These are phyloP conservation scores for Nyctanthes arbortristis DNA, from an alignment of 257 asterid species.

Conservation along the genomic window DNA sequence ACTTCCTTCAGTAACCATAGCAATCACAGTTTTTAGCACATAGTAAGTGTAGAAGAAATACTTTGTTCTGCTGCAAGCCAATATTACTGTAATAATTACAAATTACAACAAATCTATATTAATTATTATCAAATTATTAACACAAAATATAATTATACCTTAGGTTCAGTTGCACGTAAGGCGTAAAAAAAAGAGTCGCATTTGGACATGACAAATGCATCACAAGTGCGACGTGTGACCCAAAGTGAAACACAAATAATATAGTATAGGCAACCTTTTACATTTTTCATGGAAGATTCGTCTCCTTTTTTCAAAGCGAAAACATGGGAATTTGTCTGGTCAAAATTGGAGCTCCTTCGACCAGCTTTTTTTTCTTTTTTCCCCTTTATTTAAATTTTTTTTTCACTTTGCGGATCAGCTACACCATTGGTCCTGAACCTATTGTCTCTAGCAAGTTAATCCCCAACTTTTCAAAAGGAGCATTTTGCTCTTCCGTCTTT, in stretches of 20 bases:
- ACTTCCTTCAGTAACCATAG: slow-evolving; percentile 50
- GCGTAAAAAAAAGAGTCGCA: no score
- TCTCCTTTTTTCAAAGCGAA: background rate
- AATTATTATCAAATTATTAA: no score
- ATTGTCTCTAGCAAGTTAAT: background rate
- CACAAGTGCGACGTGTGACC: no score
- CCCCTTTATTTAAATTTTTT: no score
- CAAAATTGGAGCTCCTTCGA: background rate
- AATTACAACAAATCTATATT: no score
- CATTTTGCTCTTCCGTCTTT: background rate
- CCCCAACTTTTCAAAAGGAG: no score
- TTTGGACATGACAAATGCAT: no score
- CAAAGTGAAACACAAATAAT: no score
- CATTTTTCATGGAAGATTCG: background rate
- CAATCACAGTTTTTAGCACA: slow-evolving; percentile 35
- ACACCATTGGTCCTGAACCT: background rate
- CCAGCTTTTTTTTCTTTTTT: background rate
- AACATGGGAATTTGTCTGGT: background rate
- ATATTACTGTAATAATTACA: slow-evolving; percentile 35
- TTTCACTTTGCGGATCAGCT: no score
- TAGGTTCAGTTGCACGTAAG: no score
- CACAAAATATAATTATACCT: no score
- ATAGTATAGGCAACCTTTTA: no score
- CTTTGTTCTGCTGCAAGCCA: slow-evolving; percentile 42
- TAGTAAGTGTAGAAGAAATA: slow-evolving; percentile 40